These are phyloP conservation scores for Paspalum vaginatum DNA, from an alignment of 176 grass and related monocot species.

Conservation along the genomic window DNA sequence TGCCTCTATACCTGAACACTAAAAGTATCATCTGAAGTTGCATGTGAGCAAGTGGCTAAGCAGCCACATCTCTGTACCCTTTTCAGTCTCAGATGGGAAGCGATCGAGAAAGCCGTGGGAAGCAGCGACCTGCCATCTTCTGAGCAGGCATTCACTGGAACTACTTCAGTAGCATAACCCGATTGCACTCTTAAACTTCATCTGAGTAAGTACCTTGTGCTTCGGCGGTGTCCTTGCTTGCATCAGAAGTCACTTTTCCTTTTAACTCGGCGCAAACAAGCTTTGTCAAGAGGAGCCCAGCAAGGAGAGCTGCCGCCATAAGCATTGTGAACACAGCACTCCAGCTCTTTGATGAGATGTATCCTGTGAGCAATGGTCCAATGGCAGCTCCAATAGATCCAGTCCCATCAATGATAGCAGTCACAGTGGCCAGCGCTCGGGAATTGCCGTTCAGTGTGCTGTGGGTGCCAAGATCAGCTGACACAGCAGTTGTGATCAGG, in stretches of 20 bases:
- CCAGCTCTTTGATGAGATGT: slow-evolving; percentile 76
- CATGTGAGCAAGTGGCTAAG: slow-evolving; percentile 15
- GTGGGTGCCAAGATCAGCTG: slow-evolving; percentile 84
- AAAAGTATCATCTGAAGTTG: slow-evolving; percentile 20
- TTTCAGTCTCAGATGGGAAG: slow-evolving; percentile 9
- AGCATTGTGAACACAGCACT: slow-evolving; percentile 73
- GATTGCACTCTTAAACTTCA: slow-evolving; percentile 42
- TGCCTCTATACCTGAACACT: not conserved
- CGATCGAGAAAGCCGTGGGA: not conserved
- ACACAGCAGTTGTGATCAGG: slow-evolving; percentile 83
- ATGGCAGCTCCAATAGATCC: slow-evolving; percentile 75
- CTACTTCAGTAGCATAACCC: not conserved
- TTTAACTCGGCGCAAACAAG: slow-evolving; percentile 63
- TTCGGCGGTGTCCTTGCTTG: not conserved
- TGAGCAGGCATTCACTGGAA: slow-evolving; percentile 8
- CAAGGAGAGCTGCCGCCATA: slow-evolving; percentile 77
- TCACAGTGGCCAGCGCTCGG: slow-evolving; percentile 75
- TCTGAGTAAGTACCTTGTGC: slow-evolving; percentile 40
- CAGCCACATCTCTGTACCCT: slow-evolving; percentile 19
- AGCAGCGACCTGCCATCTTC: slow-evolving; percentile 6
- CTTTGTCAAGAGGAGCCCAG: slow-evolving; percentile 72
- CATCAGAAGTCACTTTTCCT: slow-evolving; percentile 34
- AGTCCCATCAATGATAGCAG: slow-evolving; percentile 84
- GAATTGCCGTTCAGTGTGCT: slow-evolving; percentile 73
- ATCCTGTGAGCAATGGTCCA: slow-evolving; percentile 79